Evolutionary conservation across 164 flowering plant genomes (phyloP).

Genomic region (Malania oleifera): DNA sequence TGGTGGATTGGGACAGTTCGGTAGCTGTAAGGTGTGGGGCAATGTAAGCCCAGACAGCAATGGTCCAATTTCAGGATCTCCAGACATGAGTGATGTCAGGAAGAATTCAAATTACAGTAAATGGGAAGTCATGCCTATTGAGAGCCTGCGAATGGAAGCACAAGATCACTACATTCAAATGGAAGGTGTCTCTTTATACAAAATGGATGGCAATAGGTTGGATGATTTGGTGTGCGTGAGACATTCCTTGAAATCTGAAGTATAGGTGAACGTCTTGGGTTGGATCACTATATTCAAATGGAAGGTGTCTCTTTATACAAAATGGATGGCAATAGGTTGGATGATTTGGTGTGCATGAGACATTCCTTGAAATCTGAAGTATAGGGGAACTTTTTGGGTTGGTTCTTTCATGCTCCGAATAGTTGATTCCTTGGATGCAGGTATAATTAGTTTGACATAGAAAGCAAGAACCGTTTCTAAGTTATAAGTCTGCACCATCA

Average conservation of each 20-base stretch:
- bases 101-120: conserved; percentile 77
- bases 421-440: too few relatives aligned
- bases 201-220: conserved; percentile 94
- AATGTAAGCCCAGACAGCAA: conserved; percentile 31
- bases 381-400: conserved; percentile 3
- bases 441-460: too few relatives aligned
- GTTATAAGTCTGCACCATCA: too few relatives aligned
- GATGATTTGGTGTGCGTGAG: conserved; percentile 92
- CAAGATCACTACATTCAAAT: conserved; percentile 61
- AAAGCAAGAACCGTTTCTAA: too few relatives aligned
- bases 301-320: conserved; percentile 78
- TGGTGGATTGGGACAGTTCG: conserved; percentile 63
- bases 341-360: conserved; percentile 87
- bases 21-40: conserved; percentile 94
- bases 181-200: conserved; percentile 79
- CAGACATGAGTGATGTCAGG: conserved; percentile 77
- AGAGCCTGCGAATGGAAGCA: conserved; percentile 73
- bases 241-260: conserved; percentile 43
- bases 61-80: conserved; percentile 79
- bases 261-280: conserved; percentile 2
- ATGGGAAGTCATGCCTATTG: conserved; percentile 84
- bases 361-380: conserved; percentile 42
- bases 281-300: conserved; percentile 39
- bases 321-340: conserved; percentile 95
- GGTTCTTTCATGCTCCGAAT: too few relatives aligned